These are phyloP conservation scores for Pichia nakasei DNA, from an alignment of 805 yeast genomes.

Conservation along the genomic window DNA sequence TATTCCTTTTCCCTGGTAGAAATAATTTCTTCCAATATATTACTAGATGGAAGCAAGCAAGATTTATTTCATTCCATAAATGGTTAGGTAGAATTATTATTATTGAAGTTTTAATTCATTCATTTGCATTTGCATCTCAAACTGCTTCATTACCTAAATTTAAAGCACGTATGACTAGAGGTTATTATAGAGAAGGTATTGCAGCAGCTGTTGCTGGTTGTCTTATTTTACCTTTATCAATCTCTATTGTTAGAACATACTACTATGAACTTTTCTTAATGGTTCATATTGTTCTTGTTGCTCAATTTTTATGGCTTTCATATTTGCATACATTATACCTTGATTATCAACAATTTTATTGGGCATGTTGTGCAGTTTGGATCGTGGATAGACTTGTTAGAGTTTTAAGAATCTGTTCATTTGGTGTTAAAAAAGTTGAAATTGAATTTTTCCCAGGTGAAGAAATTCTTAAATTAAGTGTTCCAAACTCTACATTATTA, in stretches of 20 bases:
- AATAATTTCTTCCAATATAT: slow-evolving; percentile 53
- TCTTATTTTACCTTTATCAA: slow-evolving; percentile 1
- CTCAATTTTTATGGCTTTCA: slow-evolving; percentile 42
- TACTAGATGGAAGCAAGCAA: slow-evolving; percentile 48
- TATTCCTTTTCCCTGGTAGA: slow-evolving; percentile 52
- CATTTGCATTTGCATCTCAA: slow-evolving; percentile 22
- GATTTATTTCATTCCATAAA: slow-evolving; percentile 50
- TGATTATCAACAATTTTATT: slow-evolving; percentile 26
- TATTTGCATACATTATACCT: slow-evolving; percentile 46
- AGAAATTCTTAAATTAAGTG: slow-evolving; percentile 37
- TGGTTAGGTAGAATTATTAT: slow-evolving; percentile 42
- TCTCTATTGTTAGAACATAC: slow-evolving; percentile 38
- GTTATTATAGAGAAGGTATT: slow-evolving; percentile 26
- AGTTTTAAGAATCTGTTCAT: slow-evolving; percentile 28
- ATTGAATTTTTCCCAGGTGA: slow-evolving; percentile 27
- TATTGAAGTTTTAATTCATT: slow-evolving; percentile 38
- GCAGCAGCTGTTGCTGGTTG: slow-evolving; percentile 29
- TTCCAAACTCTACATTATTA: slow-evolving; percentile 41
- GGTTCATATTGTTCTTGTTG: slow-evolving; percentile 48
- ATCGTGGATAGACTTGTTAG: slow-evolving; percentile 43
- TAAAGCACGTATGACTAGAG: slow-evolving; percentile 20
- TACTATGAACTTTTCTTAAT: slow-evolving; percentile 55
- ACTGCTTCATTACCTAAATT: slow-evolving; percentile 7
- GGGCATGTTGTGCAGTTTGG: slow-evolving; percentile 42
- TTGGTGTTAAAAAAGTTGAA: slow-evolving; percentile 19